Percentiles rank a stretch among this genome's conserved stretches.
These are phyloP conservation scores for Ogataea neopini DNA, from an alignment of 805 yeast genomes.

Conservation along the genomic window DNA sequence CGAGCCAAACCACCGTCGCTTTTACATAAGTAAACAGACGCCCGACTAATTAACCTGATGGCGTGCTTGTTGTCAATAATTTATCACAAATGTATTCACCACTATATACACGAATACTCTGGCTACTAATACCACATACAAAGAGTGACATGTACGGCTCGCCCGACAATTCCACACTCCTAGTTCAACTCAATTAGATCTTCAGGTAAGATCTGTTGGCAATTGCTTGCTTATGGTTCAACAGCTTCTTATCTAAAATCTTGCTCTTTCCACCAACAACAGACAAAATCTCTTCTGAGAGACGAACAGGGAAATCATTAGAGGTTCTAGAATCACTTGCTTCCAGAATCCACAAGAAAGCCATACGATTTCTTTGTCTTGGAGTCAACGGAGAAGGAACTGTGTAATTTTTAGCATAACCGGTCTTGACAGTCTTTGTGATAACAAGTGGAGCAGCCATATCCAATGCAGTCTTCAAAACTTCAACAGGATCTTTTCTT, in stretches of 20 bases:
- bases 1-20: no score
- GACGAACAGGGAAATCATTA: slow-evolving; percentile 79
- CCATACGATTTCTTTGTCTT: slow-evolving; percentile 82
- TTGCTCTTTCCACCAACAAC: slow-evolving; percentile 78
- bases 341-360: slow-evolving; percentile 88
- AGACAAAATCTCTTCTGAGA: slow-evolving; percentile 84
- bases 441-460: slow-evolving; percentile 82
- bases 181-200: no score
- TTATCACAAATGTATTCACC: no score
- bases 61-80: no score
- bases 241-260: slow-evolving; percentile 80
- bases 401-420: slow-evolving; percentile 77
- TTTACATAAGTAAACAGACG: no score
- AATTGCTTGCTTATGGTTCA: slow-evolving; percentile 83
- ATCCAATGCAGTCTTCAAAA: slow-evolving; percentile 74
- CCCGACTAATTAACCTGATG: no score
- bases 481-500: slow-evolving; percentile 76
- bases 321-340: slow-evolving; percentile 79
- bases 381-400: slow-evolving; percentile 82
- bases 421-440: slow-evolving; percentile 74
- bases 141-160: no score
- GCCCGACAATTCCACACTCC: no score
- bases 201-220: slow-evolving; percentile 72
- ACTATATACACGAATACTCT: slow-evolving; percentile 9
- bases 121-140: no score